Evolutionary conservation across 2,329 filamentous ascomycete genomes (phyloP), one percentile per base, ranked within the genome.

Genomic region (Fusarium albidum): DNA sequence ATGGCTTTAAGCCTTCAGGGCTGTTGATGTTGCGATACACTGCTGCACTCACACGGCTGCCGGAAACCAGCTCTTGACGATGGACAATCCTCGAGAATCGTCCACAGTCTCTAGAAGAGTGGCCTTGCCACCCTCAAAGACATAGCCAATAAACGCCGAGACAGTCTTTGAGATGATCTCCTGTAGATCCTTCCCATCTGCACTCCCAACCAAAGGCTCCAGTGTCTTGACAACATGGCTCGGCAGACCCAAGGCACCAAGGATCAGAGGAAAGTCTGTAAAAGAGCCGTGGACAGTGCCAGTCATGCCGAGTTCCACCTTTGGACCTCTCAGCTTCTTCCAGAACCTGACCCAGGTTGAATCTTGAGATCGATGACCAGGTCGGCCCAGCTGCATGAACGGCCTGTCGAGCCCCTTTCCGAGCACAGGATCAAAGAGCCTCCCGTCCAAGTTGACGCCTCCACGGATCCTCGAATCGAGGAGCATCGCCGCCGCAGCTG

Each of bases 391-490:
- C 0, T 71, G 57, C 1, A 71, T 42, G 40, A 75, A 73, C 0
- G 72, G 70, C 25, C 62, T 61, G 4, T 60, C 35, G 1, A 73
- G 56, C 0, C 71, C 71, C 3, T 50, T 49, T 15, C 59, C 53
- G 5, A 70, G 61, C 4, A 65, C 70, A 0, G 71, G 67, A 4
- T 68, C 66, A 32, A 69, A 67, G 0, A 78, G 43, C 1, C 55
- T 51, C 6, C 78, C 78, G 53, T 80, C 78, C 9, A 80, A 25
- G 39, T 78, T 68, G 2, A 77, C 57, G 5, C 76, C 77, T 0
- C 68, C 75, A 0, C 57, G 49, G 47, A 79, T 67, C 3, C 73
- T 58, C 1, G 49, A 47, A 38, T 78, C 73, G 3, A 49, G 45
- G 4, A 69, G 38, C 42, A 72, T 59, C 1, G 70, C 69, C 1